Evolutionary conservation across 2,329 filamentous ascomycete genomes (phyloP).

Genomic region (Pseudocercospora pini-densiflorae): DNA sequence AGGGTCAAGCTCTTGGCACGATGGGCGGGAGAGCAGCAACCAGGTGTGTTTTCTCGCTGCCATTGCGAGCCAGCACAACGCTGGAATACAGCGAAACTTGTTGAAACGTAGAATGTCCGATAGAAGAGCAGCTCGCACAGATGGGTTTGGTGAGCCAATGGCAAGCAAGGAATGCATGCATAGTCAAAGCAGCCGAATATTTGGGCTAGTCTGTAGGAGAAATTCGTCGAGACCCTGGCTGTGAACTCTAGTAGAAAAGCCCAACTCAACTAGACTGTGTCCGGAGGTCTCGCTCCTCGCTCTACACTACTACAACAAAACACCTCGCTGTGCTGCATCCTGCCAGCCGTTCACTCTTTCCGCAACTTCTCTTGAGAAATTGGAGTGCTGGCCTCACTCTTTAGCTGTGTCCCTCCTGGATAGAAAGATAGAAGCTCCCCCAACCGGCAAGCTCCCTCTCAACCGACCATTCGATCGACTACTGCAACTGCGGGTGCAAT

Average conservation of each 20-base stretch:
- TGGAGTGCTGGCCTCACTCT: constrained; percentile 3
- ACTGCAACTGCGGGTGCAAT: neutral
- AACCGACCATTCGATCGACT: neutral
- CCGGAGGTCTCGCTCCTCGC: neutral
- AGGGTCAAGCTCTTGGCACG: neutral
- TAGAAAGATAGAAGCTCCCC: neutral
- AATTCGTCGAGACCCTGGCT: neutral
- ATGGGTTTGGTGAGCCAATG: neutral
- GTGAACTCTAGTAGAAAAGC: neutral
- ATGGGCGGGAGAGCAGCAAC: neutral
- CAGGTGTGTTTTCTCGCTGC: neutral
- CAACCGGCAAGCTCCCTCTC: constrained; percentile 4
- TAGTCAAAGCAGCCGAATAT: neutral
- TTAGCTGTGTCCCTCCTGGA: neutral
- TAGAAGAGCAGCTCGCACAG: neutral
- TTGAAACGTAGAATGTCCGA: neutral
- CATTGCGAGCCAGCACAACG: neutral
- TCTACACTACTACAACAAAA: neutral
- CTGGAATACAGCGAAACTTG: neutral
- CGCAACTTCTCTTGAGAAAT: neutral
- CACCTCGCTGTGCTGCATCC: neutral
- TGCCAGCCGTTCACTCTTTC: neutral
- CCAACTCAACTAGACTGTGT: neutral
- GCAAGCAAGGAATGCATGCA: neutral
- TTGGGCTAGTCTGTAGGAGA: neutral